Percentiles rank a stretch among this genome's conserved stretches.
phyloP scores from a whole-genome alignment of 2,329 filamentous ascomycete species.

The Fusarium aywerte region DNA sequence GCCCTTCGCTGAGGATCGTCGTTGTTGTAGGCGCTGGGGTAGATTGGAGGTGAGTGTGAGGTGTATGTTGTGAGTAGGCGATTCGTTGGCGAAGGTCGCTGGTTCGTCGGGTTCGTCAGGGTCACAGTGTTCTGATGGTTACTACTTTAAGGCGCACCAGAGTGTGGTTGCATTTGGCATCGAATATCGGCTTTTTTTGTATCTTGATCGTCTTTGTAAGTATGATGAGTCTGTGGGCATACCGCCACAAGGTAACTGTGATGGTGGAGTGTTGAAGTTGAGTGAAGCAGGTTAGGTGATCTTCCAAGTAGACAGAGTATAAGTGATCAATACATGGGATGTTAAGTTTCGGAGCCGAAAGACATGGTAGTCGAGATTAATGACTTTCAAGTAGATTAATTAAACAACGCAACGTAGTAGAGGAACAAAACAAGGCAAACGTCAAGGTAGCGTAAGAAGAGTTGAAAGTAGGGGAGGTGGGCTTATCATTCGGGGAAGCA shows the following conservation, averaged over 20 bases:
- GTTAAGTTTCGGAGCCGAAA: constrained; percentile 13
- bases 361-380: constrained; percentile 7
- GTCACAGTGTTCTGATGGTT: constrained; percentile 24
- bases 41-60: constrained; percentile 26
- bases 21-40: constrained; percentile 15
- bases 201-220: constrained; percentile 28
- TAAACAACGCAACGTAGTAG: constrained; percentile 14
- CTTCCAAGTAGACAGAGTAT: background rate
- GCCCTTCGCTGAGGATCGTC: constrained; percentile 22
- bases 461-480: constrained; percentile 32
- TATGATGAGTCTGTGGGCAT: constrained; percentile 29
- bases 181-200: constrained; percentile 4
- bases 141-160: background rate
- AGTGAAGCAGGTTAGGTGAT: background rate
- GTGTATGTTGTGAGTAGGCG: constrained; percentile 30
- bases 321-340: constrained; percentile 12
- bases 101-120: constrained; percentile 32
- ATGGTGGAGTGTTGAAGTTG: background rate
- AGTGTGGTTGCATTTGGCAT: constrained; percentile 5
- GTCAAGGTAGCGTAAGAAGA: constrained; percentile 33
- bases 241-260: constrained; percentile 29
- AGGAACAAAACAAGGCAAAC: constrained; percentile 16
- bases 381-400: background rate
- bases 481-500: constrained; percentile 39
- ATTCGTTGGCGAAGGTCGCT: constrained; percentile 25